Evolutionary conservation across 2,329 filamentous ascomycete species (phyloP).

Genomic region (Ophiostoma triangulosporum): DNA sequence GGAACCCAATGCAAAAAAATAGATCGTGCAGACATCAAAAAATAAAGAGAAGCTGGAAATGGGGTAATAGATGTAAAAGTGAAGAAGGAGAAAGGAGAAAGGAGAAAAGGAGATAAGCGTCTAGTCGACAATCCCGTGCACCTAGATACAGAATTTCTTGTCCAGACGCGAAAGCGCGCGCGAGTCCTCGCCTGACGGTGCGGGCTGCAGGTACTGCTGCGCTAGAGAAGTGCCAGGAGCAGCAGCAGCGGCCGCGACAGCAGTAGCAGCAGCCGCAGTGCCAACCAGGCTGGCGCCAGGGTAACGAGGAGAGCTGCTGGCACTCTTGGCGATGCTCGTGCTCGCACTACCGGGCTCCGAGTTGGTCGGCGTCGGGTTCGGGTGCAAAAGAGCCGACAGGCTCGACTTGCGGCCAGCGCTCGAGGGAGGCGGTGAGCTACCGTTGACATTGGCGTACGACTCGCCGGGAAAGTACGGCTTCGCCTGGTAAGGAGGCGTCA

Average conservation of each 20-base stretch:
- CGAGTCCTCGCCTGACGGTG: conserved; percentile 14
- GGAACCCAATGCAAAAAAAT: not conserved
- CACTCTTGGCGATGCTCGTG: conserved; percentile 26
- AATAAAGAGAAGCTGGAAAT: not conserved
- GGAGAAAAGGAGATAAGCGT: not conserved
- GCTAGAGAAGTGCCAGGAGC: not conserved
- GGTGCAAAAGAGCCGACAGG: conserved; percentile 36
- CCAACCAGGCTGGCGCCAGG: conserved; percentile 5
- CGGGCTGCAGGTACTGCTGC: conserved; percentile 14
- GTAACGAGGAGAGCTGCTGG: conserved; percentile 35
- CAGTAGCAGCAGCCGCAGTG: not conserved
- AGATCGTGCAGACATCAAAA: not conserved
- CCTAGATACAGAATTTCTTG: conserved; percentile 19
- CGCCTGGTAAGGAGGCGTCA: conserved; percentile 17
- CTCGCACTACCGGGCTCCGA: conserved; percentile 28
- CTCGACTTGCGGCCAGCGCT: conserved; percentile 28
- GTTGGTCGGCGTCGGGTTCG: conserved; percentile 35
- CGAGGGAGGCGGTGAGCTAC: conserved; percentile 7
- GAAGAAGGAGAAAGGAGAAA: not conserved
- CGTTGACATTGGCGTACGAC: conserved; percentile 16
- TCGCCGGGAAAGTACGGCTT: conserved; percentile 16
- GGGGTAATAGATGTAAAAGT: not conserved
- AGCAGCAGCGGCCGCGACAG: not conserved
- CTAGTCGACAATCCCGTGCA: not conserved
- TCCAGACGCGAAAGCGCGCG: conserved; percentile 15